Percentiles rank a stretch among this genome's conserved stretches.
Evolutionary conservation across 768 basidiomycete species (phyloP).

Genomic region (Termitomyces sp.): DNA sequence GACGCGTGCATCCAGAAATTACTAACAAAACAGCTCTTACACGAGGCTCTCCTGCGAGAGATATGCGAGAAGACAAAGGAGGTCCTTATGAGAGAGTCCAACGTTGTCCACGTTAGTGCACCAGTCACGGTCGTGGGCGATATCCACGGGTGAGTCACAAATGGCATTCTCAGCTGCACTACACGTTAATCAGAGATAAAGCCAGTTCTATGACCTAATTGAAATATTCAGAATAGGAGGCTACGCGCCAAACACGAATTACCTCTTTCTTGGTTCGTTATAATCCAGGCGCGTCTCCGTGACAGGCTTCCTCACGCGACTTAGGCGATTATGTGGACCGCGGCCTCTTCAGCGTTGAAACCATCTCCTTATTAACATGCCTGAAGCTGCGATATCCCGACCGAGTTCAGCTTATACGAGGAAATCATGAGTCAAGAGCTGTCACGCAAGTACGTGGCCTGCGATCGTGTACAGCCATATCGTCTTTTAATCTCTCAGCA

Average conservation of each 20-base stretch:
- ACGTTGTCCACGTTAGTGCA: constrained; percentile 95
- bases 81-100: constrained; percentile 97
- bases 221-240: constrained; percentile 99
- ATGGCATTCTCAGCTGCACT: constrained; percentile 6
- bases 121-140: constrained; percentile 99
- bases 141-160: constrained; percentile 87
- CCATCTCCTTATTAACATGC: constrained; percentile 94
- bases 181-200: constrained; percentile 44
- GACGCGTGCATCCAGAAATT: constrained; percentile 94
- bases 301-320: constrained; percentile 16
- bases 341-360: constrained; percentile 97
- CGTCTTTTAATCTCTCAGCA: constrained; percentile 34
- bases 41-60: constrained; percentile 91
- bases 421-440: constrained; percentile 96
- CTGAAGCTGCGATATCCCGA: constrained; percentile 97
- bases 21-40: constrained; percentile 88
- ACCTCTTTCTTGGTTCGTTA: constrained; percentile 89
- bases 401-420: constrained; percentile 92
- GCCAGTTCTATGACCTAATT: constrained; percentile 99
- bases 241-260: constrained; percentile 94
- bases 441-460: constrained; percentile 84
- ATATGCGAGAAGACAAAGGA: constrained; percentile 99
- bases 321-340: constrained; percentile 98
- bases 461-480: constrained; percentile 16
- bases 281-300: neutral